A percentile compares a stretch with the other conserved stretches of the same genome.
Conservation (phyloP, 164 flowering plant genomes). For the Kalanchoe fedtschenkoi region DNA sequence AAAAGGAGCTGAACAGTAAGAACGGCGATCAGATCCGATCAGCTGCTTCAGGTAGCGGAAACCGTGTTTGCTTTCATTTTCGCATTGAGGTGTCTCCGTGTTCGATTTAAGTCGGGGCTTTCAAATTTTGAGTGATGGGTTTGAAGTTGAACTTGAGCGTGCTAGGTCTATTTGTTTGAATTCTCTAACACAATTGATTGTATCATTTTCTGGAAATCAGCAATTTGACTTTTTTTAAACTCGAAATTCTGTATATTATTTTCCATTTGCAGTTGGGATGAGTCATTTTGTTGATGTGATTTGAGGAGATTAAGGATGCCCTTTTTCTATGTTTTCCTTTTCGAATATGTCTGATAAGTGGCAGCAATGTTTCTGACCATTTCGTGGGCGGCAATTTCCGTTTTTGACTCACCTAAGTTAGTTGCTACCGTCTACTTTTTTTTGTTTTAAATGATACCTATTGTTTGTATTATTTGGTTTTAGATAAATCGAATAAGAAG, state of each 20-base stretch:
- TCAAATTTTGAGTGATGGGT: background rate
- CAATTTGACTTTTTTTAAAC: no score
- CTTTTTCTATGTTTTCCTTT: background rate
- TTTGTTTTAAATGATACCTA: background rate
- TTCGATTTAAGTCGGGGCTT: background rate
- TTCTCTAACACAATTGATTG: no score
- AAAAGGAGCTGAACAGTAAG: background rate
- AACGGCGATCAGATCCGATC: conserved; percentile 1
- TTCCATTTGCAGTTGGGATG: no score
- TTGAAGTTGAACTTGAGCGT: background rate
- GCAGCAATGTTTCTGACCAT: no score
- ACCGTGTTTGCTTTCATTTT: background rate
- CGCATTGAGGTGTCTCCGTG: background rate
- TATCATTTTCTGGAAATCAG: no score
- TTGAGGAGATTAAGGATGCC: no score
- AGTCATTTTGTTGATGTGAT: background rate
- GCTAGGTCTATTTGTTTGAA: no score
- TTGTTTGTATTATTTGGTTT: background rate
- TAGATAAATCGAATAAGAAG: background rate
- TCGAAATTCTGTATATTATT: no score
- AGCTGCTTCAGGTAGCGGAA: background rate
- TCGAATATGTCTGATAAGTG: no score
- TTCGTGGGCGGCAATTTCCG: no score
- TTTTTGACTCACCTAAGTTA: no score
- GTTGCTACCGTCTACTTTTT: no score